These are phyloP conservation scores for Fusarium sp. DNA, from an alignment of 2,329 filamentous ascomycete genomes.

Conservation along the genomic window DNA sequence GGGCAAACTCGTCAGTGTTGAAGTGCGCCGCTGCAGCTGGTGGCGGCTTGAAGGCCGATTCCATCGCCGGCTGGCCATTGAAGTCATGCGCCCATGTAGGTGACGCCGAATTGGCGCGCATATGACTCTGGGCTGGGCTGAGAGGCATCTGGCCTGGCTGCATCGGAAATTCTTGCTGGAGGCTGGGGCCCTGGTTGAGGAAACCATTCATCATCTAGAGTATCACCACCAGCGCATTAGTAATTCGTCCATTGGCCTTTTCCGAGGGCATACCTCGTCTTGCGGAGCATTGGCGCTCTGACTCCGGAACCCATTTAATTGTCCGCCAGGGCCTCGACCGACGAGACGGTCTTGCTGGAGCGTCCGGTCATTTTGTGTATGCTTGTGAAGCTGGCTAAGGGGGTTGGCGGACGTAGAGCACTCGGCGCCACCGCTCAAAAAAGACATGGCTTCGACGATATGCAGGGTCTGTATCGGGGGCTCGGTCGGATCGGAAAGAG, in stretches of 20 bases:
- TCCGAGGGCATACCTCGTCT: constrained; percentile 73
- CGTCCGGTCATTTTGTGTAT: constrained; percentile 96
- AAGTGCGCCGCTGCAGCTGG: constrained; percentile 74
- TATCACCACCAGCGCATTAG: constrained; percentile 46
- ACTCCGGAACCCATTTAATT: constrained; percentile 85
- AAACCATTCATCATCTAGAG: constrained; percentile 92
- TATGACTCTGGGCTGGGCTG: constrained; percentile 66
- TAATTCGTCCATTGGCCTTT: constrained; percentile 43
- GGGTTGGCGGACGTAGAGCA: constrained; percentile 98
- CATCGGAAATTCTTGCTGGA: constrained; percentile 70
- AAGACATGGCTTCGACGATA: constrained; percentile 79
- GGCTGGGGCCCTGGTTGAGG: constrained; percentile 80
- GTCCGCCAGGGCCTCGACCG: constrained; percentile 78
- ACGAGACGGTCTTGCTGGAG: constrained; percentile 92
- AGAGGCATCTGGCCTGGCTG: constrained; percentile 65
- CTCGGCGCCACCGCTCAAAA: constrained; percentile 93
- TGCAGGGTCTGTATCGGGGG: constrained; percentile 16
- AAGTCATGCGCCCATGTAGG: constrained; percentile 70
- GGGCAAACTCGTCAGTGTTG: constrained; percentile 87
- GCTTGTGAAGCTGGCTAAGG: constrained; percentile 96
- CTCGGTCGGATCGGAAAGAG: constrained; percentile 19
- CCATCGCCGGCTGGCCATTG: constrained; percentile 76
- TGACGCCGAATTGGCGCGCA: constrained; percentile 69
- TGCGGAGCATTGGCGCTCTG: constrained; percentile 78
- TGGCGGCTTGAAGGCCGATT: constrained; percentile 76